These are phyloP conservation scores for Flaveria brownii DNA, from an alignment of 129 eudicot species.

Conservation along the genomic window DNA sequence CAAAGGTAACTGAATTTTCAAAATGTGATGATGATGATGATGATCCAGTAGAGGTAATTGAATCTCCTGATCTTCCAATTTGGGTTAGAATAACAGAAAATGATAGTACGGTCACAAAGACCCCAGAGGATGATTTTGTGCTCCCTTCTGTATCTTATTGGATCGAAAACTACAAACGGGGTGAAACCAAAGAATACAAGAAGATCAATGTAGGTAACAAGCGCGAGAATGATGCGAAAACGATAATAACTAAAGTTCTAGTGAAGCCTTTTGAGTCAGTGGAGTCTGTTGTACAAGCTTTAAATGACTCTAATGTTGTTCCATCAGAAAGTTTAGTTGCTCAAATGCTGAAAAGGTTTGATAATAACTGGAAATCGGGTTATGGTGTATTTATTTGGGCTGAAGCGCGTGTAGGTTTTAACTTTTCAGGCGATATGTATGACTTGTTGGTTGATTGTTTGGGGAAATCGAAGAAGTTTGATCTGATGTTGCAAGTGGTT, in stretches of 20 bases:
- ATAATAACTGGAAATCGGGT: conserved; percentile 63
- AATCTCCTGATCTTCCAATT: conserved; percentile 58
- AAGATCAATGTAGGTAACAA: not conserved
- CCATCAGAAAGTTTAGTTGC: conserved; percentile 57
- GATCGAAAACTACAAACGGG: conserved; percentile 45
- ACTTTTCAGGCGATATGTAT: conserved; percentile 49
- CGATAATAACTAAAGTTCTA: conserved; percentile 50
- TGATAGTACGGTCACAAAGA: conserved; percentile 11
- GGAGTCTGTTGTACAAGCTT: conserved; percentile 48
- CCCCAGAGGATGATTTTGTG: conserved; percentile 65
- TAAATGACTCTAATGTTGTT: conserved; percentile 37
- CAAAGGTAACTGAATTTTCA: too few species aligned
- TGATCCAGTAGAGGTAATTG: conserved; percentile 34
- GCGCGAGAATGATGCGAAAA: conserved; percentile 51
- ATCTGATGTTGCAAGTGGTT: conserved; percentile 67
- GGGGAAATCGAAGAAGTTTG: conserved; percentile 71
- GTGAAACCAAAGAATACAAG: conserved; percentile 27
- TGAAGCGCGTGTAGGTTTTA: conserved; percentile 35
- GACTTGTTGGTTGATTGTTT: conserved; percentile 67
- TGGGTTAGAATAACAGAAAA: conserved; percentile 61
- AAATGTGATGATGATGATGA: conserved; percentile 19
- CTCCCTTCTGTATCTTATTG: conserved; percentile 67
- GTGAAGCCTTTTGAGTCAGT: conserved; percentile 47
- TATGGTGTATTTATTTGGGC: conserved; percentile 81
- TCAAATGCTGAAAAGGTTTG: conserved; percentile 64